Conservation (phyloP, 257 asterid species). For the Nicotiana sylvestris region DNA sequence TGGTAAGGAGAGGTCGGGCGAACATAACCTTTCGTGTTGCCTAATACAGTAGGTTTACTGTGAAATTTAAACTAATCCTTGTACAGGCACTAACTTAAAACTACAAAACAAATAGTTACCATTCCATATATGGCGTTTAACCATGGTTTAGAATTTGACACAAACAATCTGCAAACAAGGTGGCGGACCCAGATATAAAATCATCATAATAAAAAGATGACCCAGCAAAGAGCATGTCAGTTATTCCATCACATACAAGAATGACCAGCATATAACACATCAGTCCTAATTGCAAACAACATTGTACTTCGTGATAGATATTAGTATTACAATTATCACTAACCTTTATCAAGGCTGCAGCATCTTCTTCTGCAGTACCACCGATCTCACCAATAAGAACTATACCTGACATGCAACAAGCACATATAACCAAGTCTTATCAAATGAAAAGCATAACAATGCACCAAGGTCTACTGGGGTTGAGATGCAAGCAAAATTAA, state of each 20-base stretch:
- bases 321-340: neutral
- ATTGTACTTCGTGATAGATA: neutral
- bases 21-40: neutral
- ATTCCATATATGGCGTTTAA: neutral
- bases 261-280: neutral
- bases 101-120: neutral
- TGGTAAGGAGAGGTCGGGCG: neutral
- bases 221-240: neutral
- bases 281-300: conserved; percentile 1
- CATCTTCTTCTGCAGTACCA: conserved; percentile 99
- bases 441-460: conserved; percentile 10
- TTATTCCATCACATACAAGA: neutral
- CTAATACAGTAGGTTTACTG: neutral
- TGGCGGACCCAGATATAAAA: neutral
- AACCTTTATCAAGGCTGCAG: conserved; percentile 94
- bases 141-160: neutral
- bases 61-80: neutral
- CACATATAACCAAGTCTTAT: neutral
- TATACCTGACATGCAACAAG: conserved; percentile 52
- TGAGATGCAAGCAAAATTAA: neutral
- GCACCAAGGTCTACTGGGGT: neutral
- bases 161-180: neutral
- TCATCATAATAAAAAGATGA: neutral
- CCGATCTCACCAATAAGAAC: conserved; percentile 96
- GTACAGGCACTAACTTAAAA: neutral